phyloP scores from a whole-genome alignment of 2,329 filamentous ascomycete species.

The Ambrosiella beaveri region DNA sequence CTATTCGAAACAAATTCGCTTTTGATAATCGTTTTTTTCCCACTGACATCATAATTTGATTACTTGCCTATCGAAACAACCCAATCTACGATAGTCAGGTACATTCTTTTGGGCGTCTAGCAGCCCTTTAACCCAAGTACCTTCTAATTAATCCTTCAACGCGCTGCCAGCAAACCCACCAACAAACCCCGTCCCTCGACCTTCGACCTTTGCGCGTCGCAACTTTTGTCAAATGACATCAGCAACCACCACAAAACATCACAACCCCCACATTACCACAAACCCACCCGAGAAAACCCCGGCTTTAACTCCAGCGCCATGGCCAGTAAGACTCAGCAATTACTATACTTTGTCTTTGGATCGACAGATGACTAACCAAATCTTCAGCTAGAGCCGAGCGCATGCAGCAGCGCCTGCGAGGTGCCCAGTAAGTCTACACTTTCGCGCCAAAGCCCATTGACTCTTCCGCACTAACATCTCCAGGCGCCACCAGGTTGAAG shows the following conservation, averaged over 20 bases:
- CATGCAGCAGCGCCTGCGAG: conserved; percentile 47
- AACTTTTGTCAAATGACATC: conserved; percentile 7
- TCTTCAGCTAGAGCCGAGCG: conserved; percentile 34
- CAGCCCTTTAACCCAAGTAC: conserved; percentile 1
- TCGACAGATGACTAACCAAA: not conserved
- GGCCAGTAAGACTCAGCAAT: conserved; percentile 5
- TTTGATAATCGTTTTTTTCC: too few species aligned
- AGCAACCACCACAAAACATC: not conserved
- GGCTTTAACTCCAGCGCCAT: conserved; percentile 2
- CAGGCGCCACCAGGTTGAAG: conserved; percentile 37
- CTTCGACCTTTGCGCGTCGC: conserved; percentile 3
- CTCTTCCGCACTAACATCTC: not conserved
- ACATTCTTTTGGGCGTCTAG: not conserved
- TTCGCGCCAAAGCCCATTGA: not conserved
- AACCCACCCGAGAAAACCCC: not conserved
- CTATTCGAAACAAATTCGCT: too few species aligned
- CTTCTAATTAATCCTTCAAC: not conserved
- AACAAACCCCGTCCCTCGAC: not conserved
- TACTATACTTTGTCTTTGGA: not conserved
- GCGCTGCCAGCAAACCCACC: not conserved
- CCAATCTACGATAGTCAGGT: not conserved
- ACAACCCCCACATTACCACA: not conserved
- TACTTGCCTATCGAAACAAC: not conserved
- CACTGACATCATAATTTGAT: too few species aligned
- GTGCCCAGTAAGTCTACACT: conserved; percentile 35